Percentiles rank a stretch among this genome's conserved stretches.
phyloP scores from a whole-genome alignment of 176 grass and related monocot genomes.

The Bonia amplexicaulis region DNA sequence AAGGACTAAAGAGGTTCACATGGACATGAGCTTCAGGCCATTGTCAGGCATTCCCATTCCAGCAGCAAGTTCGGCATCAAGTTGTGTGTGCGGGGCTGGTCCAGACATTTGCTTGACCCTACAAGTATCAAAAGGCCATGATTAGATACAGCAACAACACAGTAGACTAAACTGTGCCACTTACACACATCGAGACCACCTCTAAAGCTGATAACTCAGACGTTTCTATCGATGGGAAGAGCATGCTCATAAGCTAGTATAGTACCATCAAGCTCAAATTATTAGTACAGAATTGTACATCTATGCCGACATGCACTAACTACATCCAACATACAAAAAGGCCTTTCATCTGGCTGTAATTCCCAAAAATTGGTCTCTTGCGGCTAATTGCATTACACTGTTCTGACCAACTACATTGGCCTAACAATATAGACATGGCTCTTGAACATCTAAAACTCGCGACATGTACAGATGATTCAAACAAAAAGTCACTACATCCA shows the following conservation, averaged over 20 bases:
- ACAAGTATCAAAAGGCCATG: conserved; percentile 2
- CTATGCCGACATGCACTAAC: background rate
- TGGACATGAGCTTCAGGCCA: conserved; percentile 87
- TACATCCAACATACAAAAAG: background rate
- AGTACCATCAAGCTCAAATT: background rate
- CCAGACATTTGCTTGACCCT: conserved; percentile 81
- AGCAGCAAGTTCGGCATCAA: conserved; percentile 77
- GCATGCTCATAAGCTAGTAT: background rate
- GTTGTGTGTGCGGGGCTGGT: conserved; percentile 67
- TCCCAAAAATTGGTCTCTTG: background rate
- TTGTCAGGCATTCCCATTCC: conserved; percentile 98
- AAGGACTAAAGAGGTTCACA: conserved; percentile 23
- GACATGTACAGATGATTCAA: background rate
- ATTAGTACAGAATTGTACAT: background rate
- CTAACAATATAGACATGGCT: background rate
- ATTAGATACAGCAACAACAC: conserved; percentile 3
- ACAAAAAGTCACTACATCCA: background rate
- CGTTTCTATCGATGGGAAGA: background rate
- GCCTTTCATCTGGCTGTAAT: background rate
- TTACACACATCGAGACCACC: background rate
- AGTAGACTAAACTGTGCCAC: background rate
- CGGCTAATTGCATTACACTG: background rate
- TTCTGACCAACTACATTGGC: background rate
- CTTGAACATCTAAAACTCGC: background rate
- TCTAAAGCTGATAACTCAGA: background rate